Evolutionary conservation across 2,329 filamentous ascomycete species (phyloP).

Genomic region (Arachnopeziza araneosa): DNA sequence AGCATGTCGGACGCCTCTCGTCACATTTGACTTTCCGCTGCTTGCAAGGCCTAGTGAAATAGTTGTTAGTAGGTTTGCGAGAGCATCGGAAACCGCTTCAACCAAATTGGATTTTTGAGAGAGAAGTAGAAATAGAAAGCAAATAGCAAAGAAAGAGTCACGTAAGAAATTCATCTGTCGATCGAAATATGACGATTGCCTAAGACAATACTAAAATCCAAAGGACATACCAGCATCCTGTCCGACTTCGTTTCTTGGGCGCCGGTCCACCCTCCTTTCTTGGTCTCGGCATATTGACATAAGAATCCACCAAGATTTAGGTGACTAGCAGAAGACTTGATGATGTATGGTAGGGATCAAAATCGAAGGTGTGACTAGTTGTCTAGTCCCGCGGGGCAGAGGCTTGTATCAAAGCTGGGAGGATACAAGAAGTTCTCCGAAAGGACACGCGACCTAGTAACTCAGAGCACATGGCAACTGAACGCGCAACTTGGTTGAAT

Average conservation of each 20-base stretch:
- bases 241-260: slow-evolving; percentile 61
- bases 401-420: not conserved
- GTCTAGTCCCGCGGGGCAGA: not conserved
- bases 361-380: not conserved
- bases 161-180: too few relatives aligned
- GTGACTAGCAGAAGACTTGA: not conserved
- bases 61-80: slow-evolving; percentile 4
- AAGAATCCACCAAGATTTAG: not conserved
- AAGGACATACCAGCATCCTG: slow-evolving; percentile 55
- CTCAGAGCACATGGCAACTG: not conserved
- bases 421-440: not conserved
- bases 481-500: not conserved
- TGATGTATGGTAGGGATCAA: not conserved
- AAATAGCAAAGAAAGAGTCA: too few relatives aligned
- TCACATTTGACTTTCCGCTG: slow-evolving; percentile 75
- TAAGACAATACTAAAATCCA: not conserved
- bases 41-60: slow-evolving; percentile 63
- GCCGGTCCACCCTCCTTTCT: slow-evolving; percentile 58
- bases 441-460: not conserved
- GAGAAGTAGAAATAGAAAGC: too few relatives aligned
- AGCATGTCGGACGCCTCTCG: slow-evolving; percentile 67
- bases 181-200: not conserved
- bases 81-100: too few relatives aligned
- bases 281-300: slow-evolving; percentile 53
- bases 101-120: too few relatives aligned